These are phyloP conservation scores for Colletotrichum echinochloae DNA, from an alignment of 2,329 filamentous ascomycete genomes.

Conservation along the genomic window DNA sequence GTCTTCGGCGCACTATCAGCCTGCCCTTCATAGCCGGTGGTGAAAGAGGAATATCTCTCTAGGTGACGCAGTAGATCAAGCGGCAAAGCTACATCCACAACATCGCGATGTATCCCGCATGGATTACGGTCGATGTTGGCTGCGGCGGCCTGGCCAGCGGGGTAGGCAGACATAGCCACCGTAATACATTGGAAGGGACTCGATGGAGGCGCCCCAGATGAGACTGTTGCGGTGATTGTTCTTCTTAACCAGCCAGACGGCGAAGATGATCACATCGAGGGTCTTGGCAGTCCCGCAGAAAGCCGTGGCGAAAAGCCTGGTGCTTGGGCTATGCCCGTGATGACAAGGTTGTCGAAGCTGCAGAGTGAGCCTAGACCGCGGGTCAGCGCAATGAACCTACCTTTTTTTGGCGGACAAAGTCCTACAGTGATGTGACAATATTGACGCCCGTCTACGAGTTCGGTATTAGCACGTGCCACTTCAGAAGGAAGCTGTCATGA, in stretches of 20 bases:
- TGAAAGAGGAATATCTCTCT: neutral
- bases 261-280: conserved; percentile 51
- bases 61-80: conserved; percentile 42
- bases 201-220: conserved; percentile 55
- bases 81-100: conserved; percentile 54
- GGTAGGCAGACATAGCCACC: conserved; percentile 52
- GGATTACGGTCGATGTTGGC: conserved; percentile 57
- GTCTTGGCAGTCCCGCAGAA: conserved; percentile 55
- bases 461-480: neutral
- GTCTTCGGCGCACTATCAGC: conserved; percentile 52
- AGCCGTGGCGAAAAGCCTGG: conserved; percentile 53
- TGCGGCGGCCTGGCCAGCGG: conserved; percentile 54
- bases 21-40: neutral
- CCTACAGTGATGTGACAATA: conserved; percentile 10
- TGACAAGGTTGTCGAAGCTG: conserved; percentile 53
- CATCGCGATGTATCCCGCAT: conserved; percentile 58
- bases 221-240: conserved; percentile 61
- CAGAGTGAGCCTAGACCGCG: conserved; percentile 47
- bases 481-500: neutral
- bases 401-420: neutral
- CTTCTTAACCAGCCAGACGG: conserved; percentile 59
- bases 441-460: conserved; percentile 4
- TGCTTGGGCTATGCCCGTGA: conserved; percentile 47
- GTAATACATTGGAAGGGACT: conserved; percentile 51
- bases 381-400: neutral